Percentiles rank a stretch among this genome's conserved stretches.
Conservation (phyloP, 768 basidiomycete species). For the Trametopsis cervina region DNA sequence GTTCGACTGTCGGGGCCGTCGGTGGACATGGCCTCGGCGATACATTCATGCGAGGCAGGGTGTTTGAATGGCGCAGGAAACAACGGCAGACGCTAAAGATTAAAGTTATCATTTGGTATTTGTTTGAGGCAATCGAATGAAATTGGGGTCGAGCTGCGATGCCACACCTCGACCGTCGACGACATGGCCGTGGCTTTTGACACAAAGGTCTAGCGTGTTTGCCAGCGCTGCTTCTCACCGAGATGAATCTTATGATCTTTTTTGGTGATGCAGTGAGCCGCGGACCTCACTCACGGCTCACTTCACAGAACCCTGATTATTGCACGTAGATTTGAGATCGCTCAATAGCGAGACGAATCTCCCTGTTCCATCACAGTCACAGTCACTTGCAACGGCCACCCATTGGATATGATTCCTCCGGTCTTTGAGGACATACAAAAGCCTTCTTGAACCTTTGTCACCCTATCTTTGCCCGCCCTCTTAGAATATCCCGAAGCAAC, state of each 20-base stretch:
- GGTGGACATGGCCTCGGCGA: too few species aligned
- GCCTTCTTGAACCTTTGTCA: neutral
- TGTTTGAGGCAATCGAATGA: neutral
- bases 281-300: conserved; percentile 1
- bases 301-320: neutral
- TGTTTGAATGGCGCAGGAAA: too few species aligned
- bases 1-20: too few species aligned
- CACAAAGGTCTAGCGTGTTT: neutral
- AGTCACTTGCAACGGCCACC: neutral
- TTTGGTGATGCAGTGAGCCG: neutral
- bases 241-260: conserved; percentile 1
- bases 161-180: neutral
- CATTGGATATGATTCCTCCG: neutral
- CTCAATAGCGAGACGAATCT: neutral
- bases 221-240: neutral
- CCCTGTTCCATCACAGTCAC: neutral
- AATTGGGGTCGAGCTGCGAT: neutral
- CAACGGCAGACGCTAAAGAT: too few species aligned
- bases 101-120: too few species aligned
- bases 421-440: neutral
- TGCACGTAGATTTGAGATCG: conserved; percentile 1
- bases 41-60: too few species aligned
- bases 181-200: neutral
- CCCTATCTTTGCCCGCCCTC: neutral
- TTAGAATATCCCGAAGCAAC: neutral